These are phyloP conservation scores for Pulchroboletus neoregius DNA, from an alignment of 1,284 basidiomycete genomes.

Conservation along the genomic window DNA sequence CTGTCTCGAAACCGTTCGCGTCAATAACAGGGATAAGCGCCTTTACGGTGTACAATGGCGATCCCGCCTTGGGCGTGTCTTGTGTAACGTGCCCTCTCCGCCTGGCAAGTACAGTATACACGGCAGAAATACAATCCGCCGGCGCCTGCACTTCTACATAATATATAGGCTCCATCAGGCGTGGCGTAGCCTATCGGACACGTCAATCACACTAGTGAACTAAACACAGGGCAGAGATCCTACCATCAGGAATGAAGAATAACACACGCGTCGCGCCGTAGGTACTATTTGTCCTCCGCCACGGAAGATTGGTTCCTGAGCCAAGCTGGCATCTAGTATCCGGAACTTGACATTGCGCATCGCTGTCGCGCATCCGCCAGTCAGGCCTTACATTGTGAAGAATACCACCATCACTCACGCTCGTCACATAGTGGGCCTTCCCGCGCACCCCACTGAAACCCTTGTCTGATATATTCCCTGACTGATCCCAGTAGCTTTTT, in stretches of 20 bases:
- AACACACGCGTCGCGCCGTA: conserved; percentile 94
- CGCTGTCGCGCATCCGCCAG: conserved; percentile 45
- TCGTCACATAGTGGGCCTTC: conserved; percentile 99
- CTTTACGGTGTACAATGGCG: conserved; percentile 95
- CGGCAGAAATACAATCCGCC: conserved; percentile 96
- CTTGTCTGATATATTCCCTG: conserved; percentile 95
- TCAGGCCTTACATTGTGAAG: conserved; percentile 3
- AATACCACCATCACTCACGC: conserved; percentile 58
- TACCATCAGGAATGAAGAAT: conserved; percentile 98
- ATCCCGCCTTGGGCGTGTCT: conserved; percentile 96
- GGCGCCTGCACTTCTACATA: conserved; percentile 98
- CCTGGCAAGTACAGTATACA: conserved; percentile 95
- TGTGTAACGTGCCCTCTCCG: conserved; percentile 97
- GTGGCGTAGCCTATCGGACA: conserved; percentile 70
- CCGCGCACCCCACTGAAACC: conserved; percentile 98
- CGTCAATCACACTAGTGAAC: conserved; percentile 1
- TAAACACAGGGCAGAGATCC: conserved; percentile 22
- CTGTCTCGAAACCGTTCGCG: conserved; percentile 98
- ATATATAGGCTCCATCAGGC: conserved; percentile 96
- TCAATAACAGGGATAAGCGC: conserved; percentile 98
- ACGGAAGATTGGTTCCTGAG: conserved; percentile 93
- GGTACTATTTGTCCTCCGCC: conserved; percentile 99
- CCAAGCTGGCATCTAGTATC: conserved; percentile 86
- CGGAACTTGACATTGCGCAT: conserved; percentile 99
- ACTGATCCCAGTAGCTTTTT: conserved; percentile 88